These are phyloP conservation scores for Chalciporus pseudorubinellus DNA, from an alignment of 768 basidiomycete genomes.

Conservation along the genomic window DNA sequence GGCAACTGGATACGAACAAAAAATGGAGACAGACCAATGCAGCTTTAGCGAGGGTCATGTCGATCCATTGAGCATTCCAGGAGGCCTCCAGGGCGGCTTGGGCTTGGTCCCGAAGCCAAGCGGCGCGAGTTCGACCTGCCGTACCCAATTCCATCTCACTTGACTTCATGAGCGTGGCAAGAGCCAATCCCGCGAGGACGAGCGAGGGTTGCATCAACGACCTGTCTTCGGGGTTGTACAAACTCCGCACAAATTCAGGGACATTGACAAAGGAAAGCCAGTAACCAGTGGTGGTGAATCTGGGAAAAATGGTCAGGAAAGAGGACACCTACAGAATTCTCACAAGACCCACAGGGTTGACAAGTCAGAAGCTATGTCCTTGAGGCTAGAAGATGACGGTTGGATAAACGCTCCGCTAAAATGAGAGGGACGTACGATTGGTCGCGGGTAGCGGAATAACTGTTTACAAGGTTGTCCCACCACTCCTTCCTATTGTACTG, in stretches of 20 bases:
- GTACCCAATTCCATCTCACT: constrained; percentile 60
- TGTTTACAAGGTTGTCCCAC: constrained; percentile 49
- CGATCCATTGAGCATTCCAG: constrained; percentile 50
- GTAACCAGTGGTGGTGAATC: constrained; percentile 61
- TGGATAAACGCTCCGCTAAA: background rate
- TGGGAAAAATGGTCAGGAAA: constrained; percentile 29
- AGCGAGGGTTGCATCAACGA: constrained; percentile 66
- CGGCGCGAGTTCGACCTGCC: constrained; percentile 54
- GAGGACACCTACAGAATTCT: background rate
- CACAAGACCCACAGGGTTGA: constrained; percentile 45
- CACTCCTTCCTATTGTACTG: constrained; percentile 39
- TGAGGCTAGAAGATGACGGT: constrained; percentile 35
- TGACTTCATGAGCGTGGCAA: constrained; percentile 70
- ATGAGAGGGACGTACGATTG: constrained; percentile 37
- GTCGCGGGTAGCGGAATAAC: constrained; percentile 40
- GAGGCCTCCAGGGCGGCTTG: constrained; percentile 52
- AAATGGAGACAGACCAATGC: constrained; percentile 50
- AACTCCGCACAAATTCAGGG: constrained; percentile 47
- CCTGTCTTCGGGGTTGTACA: constrained; percentile 53
- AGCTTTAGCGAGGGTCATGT: constrained; percentile 67
- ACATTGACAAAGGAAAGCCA: constrained; percentile 70
- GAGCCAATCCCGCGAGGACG: constrained; percentile 63
- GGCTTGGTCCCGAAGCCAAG: constrained; percentile 56
- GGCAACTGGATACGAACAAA: background rate
- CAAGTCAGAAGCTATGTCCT: constrained; percentile 50